Conservation (phyloP, 2,329 filamentous ascomycete genomes). For the Fusarium devonianum region DNA sequence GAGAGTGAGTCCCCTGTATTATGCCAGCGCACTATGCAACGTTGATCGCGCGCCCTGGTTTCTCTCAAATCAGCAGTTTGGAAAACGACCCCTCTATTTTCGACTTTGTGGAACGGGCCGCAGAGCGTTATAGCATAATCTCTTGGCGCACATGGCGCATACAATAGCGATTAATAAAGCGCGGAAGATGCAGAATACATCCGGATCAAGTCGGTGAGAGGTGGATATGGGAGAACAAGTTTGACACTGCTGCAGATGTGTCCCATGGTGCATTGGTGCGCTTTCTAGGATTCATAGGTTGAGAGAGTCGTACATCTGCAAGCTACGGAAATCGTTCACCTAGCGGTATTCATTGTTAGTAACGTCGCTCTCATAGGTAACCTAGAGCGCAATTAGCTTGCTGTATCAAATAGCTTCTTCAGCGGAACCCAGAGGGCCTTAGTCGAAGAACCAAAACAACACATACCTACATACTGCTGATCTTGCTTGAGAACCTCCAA, state of each 20-base stretch:
- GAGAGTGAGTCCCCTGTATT: neutral
- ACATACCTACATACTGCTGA: neutral
- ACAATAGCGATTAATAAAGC: too few species aligned
- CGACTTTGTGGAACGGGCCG: neutral
- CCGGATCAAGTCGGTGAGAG: neutral
- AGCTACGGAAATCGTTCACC: slow-evolving; percentile 5
- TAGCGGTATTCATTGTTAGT: slow-evolving; percentile 11
- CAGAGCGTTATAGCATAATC: neutral
- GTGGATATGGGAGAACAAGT: neutral
- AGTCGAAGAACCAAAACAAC: neutral
- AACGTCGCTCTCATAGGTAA: slow-evolving; percentile 9
- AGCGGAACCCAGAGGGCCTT: too few species aligned
- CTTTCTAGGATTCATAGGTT: slow-evolving; percentile 5
- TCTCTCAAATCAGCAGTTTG: slow-evolving; percentile 15
- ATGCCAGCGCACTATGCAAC: slow-evolving; percentile 17
- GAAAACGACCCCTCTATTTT: neutral
- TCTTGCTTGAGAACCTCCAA: slow-evolving; percentile 33
- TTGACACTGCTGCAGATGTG: neutral
- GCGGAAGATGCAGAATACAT: neutral
- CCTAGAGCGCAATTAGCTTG: too few species aligned
- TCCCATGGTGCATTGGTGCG: slow-evolving; percentile 10
- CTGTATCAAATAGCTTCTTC: too few species aligned
- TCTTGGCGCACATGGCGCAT: neutral
- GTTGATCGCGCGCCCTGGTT: slow-evolving; percentile 7
- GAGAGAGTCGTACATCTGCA: neutral